These are phyloP conservation scores for Fusarium xyrophilum DNA, from an alignment of 2,329 filamentous ascomycete genomes.

Conservation along the genomic window DNA sequence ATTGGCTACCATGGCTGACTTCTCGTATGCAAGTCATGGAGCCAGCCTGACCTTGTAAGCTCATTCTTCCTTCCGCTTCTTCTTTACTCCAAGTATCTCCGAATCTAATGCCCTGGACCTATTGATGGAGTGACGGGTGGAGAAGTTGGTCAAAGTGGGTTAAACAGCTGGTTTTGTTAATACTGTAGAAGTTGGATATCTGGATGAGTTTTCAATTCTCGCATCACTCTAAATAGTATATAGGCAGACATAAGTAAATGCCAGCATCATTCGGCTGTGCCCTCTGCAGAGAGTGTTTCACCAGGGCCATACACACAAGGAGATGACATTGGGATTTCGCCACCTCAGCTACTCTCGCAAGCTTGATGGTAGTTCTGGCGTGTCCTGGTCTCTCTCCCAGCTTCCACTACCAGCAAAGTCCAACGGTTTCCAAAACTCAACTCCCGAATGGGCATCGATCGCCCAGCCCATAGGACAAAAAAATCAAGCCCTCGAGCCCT, in stretches of 20 bases:
- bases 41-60: not conserved
- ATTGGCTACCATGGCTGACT: conserved; percentile 16
- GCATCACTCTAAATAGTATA: not conserved
- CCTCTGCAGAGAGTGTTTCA: not conserved
- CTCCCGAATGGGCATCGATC: conserved; percentile 22
- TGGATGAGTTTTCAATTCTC: conserved; percentile 1
- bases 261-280: not conserved
- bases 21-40: conserved; percentile 34
- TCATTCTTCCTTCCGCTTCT: conserved; percentile 1
- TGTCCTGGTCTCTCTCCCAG: conserved; percentile 1
- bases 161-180: conserved; percentile 10
- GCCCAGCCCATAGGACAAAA: not conserved
- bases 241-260: not conserved
- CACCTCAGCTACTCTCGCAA: not conserved
- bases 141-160: conserved; percentile 16
- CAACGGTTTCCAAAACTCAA: conserved; percentile 31
- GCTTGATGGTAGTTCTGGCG: not conserved
- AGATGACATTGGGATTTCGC: not conserved
- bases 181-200: conserved; percentile 16
- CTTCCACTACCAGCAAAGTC: not conserved
- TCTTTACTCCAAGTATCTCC: not conserved
- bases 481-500: conserved; percentile 24
- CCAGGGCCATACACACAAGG: not conserved
- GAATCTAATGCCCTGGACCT: not conserved
- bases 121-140: conserved; percentile 16